A percentile compares a stretch with the other conserved stretches of the same genome.
phyloP scores from a whole-genome alignment of 179 eudicot species.

The Silene vulgaris region DNA sequence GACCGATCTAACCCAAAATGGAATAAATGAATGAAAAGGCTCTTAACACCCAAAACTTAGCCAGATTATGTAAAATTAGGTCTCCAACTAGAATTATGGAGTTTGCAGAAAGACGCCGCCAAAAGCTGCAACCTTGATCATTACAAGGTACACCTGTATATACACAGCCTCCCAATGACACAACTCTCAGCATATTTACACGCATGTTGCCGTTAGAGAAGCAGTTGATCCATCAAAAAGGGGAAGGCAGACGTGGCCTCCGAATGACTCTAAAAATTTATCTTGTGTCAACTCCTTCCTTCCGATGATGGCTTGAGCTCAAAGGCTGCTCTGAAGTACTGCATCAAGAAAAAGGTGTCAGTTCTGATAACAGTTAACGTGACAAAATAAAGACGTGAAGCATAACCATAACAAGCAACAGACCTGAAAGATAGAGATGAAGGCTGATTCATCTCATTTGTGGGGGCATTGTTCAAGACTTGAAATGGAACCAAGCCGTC shows the following conservation, averaged over 20 bases:
- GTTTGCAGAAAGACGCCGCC: constrained; percentile 15
- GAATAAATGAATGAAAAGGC: background rate
- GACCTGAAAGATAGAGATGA: constrained; percentile 23
- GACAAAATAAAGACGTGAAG: background rate
- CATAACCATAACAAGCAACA: constrained; percentile 3
- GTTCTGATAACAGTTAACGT: background rate
- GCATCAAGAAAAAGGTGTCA: constrained; percentile 10
- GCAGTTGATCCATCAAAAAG: constrained; percentile 5
- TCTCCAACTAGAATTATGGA: constrained; percentile 9
- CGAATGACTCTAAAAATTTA: constrained; percentile 14
- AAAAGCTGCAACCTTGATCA: constrained; percentile 17
- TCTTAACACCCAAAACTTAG: background rate
- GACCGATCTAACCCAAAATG: background rate
- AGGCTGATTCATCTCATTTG: constrained; percentile 25
- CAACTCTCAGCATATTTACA: constrained; percentile 25
- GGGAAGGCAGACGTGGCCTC: constrained; percentile 7
- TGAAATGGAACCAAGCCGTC: constrained; percentile 30
- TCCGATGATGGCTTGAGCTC: constrained; percentile 17
- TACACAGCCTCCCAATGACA: constrained; percentile 18
- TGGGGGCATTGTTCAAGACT: constrained; percentile 28
- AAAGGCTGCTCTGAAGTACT: constrained; percentile 28
- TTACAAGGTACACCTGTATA: constrained; percentile 12
- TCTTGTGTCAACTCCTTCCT: constrained; percentile 26
- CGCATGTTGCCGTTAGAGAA: constrained; percentile 13
- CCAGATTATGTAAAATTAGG: background rate